Conservation (phyloP, 2,329 filamentous ascomycete genomes). For the Sclerotiophoma versabilis region DNA sequence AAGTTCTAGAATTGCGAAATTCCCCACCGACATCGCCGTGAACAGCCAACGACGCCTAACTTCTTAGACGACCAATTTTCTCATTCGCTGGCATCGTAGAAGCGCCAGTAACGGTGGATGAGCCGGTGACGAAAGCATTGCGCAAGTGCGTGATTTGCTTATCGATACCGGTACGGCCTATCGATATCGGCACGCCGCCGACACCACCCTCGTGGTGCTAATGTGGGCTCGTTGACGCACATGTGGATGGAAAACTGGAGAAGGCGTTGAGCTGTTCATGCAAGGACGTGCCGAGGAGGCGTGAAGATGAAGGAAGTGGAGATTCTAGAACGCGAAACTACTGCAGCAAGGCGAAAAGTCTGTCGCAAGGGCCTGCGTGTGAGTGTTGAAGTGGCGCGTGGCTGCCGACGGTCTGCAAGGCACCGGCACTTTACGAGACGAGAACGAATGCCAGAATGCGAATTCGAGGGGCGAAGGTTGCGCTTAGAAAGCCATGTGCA, state of each 20-base stretch:
- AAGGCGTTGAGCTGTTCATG: constrained; percentile 12
- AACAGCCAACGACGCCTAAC: constrained; percentile 1
- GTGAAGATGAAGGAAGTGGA: not conserved
- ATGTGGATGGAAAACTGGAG: constrained; percentile 17
- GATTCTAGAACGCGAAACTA: constrained; percentile 15
- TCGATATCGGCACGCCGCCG: constrained; percentile 19
- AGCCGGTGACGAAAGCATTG: constrained; percentile 14
- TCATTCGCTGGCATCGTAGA: constrained; percentile 8
- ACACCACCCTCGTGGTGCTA: constrained; percentile 1
- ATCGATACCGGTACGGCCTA: constrained; percentile 15
- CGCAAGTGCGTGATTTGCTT: constrained; percentile 7
- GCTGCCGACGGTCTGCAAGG: constrained; percentile 12
- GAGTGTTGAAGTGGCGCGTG: constrained; percentile 5
- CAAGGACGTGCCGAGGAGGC: constrained; percentile 6
- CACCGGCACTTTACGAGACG: constrained; percentile 10
- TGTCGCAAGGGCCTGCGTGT: constrained; percentile 3
- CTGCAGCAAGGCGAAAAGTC: constrained; percentile 20
- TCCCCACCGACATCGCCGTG: constrained; percentile 1
- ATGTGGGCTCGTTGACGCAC: constrained; percentile 4
- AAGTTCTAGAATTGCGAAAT: constrained; percentile 11
- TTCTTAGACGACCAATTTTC: constrained; percentile 1
- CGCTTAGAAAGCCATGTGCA: constrained; percentile 9
- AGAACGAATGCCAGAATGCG: not conserved
- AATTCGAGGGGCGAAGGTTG: not conserved
- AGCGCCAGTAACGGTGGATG: constrained; percentile 8